Evolutionary conservation across 1,284 basidiomycete species (phyloP).

Genomic region (Melampsora larici-populina): DNA sequence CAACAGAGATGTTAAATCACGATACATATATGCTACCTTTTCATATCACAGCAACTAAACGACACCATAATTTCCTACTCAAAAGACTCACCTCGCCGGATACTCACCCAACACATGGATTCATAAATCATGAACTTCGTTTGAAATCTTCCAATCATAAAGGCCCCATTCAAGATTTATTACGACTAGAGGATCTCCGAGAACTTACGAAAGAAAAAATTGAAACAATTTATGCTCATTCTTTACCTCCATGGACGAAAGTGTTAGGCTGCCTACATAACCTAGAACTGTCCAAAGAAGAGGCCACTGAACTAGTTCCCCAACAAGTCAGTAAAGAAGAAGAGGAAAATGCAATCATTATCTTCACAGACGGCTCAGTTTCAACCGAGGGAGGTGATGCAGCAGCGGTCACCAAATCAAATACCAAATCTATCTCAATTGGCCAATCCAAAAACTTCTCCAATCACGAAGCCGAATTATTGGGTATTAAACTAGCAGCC

Average conservation of each 20-base stretch:
- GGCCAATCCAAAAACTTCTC: background rate
- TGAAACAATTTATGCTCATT: background rate
- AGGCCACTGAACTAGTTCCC: background rate
- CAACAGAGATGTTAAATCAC: background rate
- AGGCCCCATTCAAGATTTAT: background rate
- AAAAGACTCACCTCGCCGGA: background rate
- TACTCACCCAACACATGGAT: background rate
- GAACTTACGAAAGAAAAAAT: background rate
- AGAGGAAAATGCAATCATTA: background rate
- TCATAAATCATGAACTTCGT: background rate
- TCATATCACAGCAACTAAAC: background rate
- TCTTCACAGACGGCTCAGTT: background rate
- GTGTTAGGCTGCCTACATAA: background rate
- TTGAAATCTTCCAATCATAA: background rate
- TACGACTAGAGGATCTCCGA: background rate
- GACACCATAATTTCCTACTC: background rate
- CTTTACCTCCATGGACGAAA: background rate
- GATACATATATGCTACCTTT: background rate
- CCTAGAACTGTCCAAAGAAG: background rate
- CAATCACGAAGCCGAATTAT: background rate
- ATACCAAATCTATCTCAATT: background rate
- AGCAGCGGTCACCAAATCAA: background rate
- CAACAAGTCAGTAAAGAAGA: background rate
- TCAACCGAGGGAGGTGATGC: background rate
- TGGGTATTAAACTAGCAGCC: background rate